Percentiles rank a stretch among this genome's conserved stretches.
Conservation (phyloP, 306 rosid genomes). For the Prunus davidiana region DNA sequence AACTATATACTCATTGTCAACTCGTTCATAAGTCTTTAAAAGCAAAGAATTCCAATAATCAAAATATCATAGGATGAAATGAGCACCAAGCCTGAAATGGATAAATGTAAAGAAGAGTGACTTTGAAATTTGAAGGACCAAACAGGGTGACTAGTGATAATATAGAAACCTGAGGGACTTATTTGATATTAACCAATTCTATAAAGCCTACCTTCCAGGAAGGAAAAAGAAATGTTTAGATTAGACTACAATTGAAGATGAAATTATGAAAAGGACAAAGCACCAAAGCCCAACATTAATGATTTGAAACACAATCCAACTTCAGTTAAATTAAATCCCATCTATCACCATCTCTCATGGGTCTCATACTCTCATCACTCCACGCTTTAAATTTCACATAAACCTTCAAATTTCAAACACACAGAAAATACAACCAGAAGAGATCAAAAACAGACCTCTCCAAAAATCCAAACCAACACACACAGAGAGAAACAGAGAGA, state of each 20-base stretch:
- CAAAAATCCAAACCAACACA: background rate
- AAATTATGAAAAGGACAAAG: background rate
- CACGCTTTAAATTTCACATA: background rate
- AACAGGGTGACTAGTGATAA: background rate
- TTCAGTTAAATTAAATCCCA: background rate
- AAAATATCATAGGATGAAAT: too few species aligned
- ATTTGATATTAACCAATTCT: background rate
- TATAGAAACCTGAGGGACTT: background rate
- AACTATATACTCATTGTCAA: too few species aligned
- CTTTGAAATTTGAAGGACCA: background rate
- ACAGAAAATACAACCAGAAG: background rate
- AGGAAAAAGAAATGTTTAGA: too few species aligned
- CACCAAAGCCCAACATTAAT: background rate
- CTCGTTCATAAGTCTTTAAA: too few species aligned
- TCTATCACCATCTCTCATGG: background rate
- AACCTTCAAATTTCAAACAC: constrained; percentile 8
- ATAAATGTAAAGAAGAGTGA: background rate
- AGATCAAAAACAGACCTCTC: background rate
- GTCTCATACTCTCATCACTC: background rate
- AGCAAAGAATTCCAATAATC: too few species aligned
- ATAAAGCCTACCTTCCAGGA: too few species aligned
- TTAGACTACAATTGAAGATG: background rate
- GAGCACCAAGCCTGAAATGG: background rate
- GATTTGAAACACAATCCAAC: constrained; percentile 8
- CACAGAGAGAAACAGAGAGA: background rate